Base-by-base conservation (phyloP, 2,329 filamentous ascomycete genomes). In the Fusarium goolgardi region DNA sequence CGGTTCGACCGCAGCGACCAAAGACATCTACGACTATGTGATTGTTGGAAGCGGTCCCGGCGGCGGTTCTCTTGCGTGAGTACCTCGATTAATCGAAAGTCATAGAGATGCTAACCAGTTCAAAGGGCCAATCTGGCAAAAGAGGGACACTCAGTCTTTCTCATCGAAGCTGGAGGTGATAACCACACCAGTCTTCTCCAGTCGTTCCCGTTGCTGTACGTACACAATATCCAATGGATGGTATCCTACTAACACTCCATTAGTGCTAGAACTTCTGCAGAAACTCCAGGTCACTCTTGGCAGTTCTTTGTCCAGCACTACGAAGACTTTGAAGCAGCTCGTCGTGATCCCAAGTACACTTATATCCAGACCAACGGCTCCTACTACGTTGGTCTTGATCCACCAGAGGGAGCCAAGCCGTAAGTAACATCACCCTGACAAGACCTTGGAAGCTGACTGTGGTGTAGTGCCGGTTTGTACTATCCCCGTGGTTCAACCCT, bases 221-320 rank as follows among this genome's bases (percentile, higher is more conserved):
- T 4, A n/a, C 1, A n/a, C 0, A 11, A 1, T 18, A 15, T 18
- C 15, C 16, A 12, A 16, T 43, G 15, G 2, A 18, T 18, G 7
- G 9, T 25, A 43, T 12, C 15, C 3, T 18, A 0, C 16, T 43
- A 1, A 58, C 5, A 1, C 4, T 5, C 6, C 4, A 0, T 6
- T 0, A 60, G 58, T 7, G 44, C 44, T 2, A 41, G 55, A n/a
- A 60, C 37, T 5, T 21, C 55, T 10, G 55, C 58, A 1, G 55
- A 60, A 18, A 60, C 55, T 4, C 58, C 58, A 0, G 55, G 55
- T 0, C 58, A 60, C 0, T 60, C 55, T 0, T 60, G 55, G 44
- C 44, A 60, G 23, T 60, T 60, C 27, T 60, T 60, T 4, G 55
- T 60, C 20, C n/a, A 59, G 0, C 57, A 59, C 18, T 59, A 59